phyloP scores from a whole-genome alignment of 495 filamentous ascomycete genomes.

The Gamarada debralockiae region DNA sequence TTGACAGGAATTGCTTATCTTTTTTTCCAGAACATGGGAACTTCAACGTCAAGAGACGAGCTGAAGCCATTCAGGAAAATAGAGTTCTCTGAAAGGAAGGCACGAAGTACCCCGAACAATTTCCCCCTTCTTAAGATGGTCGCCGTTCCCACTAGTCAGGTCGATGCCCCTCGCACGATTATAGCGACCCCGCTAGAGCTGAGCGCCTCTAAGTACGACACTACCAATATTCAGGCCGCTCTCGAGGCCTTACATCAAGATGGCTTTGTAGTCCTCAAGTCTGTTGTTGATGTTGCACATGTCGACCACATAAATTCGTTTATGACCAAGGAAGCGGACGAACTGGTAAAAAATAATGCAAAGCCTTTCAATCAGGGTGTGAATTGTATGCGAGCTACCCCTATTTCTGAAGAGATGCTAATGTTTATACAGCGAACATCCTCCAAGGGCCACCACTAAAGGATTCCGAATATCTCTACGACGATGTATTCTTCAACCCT shows the following conservation, averaged over 20 bases:
- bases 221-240: slow-evolving; percentile 19
- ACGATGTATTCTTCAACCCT: slow-evolving; percentile 36
- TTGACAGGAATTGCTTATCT: no score
- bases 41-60: neutral
- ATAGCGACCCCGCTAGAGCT: slow-evolving; percentile 19
- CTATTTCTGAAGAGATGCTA: neutral
- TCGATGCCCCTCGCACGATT: slow-evolving; percentile 11
- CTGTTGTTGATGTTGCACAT: slow-evolving; percentile 25
- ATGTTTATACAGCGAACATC: slow-evolving; percentile 23
- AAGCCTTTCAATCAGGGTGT: slow-evolving; percentile 30
- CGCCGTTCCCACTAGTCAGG: neutral
- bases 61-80: no score
- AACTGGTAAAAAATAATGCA: slow-evolving; percentile 16
- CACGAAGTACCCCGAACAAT: no score
- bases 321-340: slow-evolving; percentile 26
- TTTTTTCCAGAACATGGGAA: no score
- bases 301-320: slow-evolving; percentile 20
- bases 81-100: no score
- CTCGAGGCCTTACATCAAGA: slow-evolving; percentile 27
- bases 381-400: slow-evolving; percentile 15
- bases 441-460: slow-evolving; percentile 26
- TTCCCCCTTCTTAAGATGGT: neutral
- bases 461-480: slow-evolving; percentile 26
- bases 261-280: slow-evolving; percentile 27
- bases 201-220: slow-evolving; percentile 14